Percentiles rank a stretch among this genome's conserved stretches.
Evolutionary conservation across 495 filamentous ascomycete species (phyloP).

Genomic region (Podospora pseudocomata): DNA sequence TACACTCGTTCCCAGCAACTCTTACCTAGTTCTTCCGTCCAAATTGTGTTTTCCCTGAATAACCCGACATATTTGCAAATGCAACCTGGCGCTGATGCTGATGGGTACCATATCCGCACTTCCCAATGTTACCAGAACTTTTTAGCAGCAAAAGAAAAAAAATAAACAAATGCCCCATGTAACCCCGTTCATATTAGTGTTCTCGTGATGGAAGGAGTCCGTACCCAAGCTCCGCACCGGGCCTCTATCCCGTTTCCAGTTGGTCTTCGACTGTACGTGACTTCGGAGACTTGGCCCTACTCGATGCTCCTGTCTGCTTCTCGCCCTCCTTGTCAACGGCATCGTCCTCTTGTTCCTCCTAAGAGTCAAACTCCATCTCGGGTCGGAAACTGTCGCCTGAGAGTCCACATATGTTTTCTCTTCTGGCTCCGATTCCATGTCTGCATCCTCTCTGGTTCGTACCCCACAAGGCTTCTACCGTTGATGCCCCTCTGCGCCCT

Average conservation of each 20-base stretch:
- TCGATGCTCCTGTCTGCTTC: neutral
- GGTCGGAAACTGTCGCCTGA: neutral
- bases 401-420: neutral
- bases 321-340: neutral
- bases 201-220: neutral
- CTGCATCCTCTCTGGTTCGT: too few relatives aligned
- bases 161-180: too few relatives aligned
- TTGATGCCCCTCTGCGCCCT: neutral
- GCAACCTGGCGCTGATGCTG: neutral
- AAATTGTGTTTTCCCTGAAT: neutral
- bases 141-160: too few relatives aligned
- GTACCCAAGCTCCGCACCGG: neutral
- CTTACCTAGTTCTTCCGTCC: neutral
- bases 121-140: neutral
- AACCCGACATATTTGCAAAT: neutral
- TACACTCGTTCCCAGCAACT: neutral
- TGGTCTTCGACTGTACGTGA: too few relatives aligned
- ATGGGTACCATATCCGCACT: neutral
- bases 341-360: neutral
- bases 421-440: neutral
- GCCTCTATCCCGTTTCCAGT: neutral
- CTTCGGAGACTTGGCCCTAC: too few relatives aligned
- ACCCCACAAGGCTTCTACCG: neutral
- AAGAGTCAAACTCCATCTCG: neutral
- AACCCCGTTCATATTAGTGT: too few relatives aligned